Evolutionary conservation across 2,329 filamentous ascomycete genomes (phyloP).

Genomic region (Cordyceps militaris): DNA sequence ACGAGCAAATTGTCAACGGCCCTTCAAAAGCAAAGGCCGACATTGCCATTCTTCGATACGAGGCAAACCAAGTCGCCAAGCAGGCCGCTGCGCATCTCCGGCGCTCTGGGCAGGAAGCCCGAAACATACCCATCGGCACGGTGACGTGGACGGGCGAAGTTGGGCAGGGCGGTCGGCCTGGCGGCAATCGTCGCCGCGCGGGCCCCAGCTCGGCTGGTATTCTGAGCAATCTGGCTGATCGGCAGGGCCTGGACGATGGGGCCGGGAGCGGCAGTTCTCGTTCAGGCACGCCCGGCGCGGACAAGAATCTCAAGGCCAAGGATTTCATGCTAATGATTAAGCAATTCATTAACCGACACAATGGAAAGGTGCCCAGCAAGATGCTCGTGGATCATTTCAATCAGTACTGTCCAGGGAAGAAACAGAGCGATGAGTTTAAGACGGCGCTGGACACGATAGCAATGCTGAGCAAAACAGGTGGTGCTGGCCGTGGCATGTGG

Average conservation of each 20-base stretch:
- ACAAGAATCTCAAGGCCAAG: constrained; percentile 41
- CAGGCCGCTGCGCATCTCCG: constrained; percentile 71
- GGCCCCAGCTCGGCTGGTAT: constrained; percentile 49
- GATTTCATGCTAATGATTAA: constrained; percentile 69
- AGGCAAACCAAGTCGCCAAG: constrained; percentile 73
- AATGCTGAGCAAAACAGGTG: constrained; percentile 53
- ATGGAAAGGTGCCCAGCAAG: constrained; percentile 73
- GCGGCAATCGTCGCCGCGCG: constrained; percentile 43
- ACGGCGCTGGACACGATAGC: constrained; percentile 72
- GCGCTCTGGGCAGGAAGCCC: constrained; percentile 64
- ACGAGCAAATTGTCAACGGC: constrained; percentile 83
- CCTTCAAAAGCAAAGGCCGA: constrained; percentile 67
- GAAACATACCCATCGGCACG: constrained; percentile 68
- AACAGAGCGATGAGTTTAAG: constrained; percentile 73
- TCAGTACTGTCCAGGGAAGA: constrained; percentile 58
- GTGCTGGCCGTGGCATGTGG: constrained; percentile 49
- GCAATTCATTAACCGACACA: constrained; percentile 69
- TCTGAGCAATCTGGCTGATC: constrained; percentile 49
- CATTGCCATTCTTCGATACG: constrained; percentile 68
- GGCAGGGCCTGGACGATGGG: constrained; percentile 43
- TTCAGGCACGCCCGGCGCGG: constrained; percentile 34
- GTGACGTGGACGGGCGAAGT: constrained; percentile 91
- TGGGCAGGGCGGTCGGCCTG: constrained; percentile 68
- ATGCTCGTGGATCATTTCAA: constrained; percentile 88
- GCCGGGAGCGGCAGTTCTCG: constrained; percentile 40